phyloP scores from a whole-genome alignment of 106 monocot genomes.

The Dendrobium chrysotoxum region DNA sequence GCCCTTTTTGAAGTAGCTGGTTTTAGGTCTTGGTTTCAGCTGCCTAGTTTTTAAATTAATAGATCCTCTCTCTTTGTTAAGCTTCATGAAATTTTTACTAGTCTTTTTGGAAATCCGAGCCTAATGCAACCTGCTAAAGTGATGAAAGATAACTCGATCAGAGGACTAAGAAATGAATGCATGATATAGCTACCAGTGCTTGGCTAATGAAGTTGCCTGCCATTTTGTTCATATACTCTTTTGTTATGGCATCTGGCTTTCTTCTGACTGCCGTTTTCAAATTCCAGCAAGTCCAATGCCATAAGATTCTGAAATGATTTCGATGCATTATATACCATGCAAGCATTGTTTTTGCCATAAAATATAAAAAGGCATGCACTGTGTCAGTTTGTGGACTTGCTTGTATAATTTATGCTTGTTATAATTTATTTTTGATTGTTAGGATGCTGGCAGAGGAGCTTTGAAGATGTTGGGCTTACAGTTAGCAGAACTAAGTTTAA shows the following conservation, averaged over 20 bases:
- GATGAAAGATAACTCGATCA: neutral
- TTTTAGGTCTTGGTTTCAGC: too few relatives aligned
- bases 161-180: neutral
- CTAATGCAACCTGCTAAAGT: neutral
- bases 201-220: neutral
- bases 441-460: neutral
- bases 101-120: neutral
- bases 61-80: neutral
- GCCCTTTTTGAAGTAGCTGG: too few relatives aligned
- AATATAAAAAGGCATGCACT: neutral
- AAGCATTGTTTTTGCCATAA: neutral
- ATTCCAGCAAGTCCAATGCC: neutral
- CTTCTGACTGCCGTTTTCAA: neutral
- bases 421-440: neutral
- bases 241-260: neutral
- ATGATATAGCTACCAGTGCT: too few relatives aligned
- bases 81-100: neutral
- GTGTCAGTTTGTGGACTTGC: neutral
- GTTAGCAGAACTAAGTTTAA: neutral
- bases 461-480: neutral
- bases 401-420: neutral
- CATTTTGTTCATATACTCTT: neutral
- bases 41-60: too few relatives aligned
- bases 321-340: neutral
- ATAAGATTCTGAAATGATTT: neutral